Evolutionary conservation across 345 rosid genomes (phyloP), one percentile per base, ranked within the genome.

Genomic region (Gossypium arboreum): DNA sequence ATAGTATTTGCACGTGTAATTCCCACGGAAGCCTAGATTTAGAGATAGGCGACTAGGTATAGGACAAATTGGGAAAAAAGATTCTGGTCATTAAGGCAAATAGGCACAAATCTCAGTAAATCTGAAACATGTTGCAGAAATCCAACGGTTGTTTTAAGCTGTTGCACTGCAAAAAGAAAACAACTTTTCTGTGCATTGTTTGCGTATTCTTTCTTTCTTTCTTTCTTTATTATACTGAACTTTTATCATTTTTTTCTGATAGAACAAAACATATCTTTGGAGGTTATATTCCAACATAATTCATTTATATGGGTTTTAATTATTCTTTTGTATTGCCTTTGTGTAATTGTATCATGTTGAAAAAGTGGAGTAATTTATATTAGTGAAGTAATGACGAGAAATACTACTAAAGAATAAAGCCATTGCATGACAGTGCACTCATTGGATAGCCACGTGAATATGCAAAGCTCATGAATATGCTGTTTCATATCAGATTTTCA

Each of bases 381-480:
- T 5, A 34, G 41, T 34, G 41, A 34, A 34, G 41, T 34, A 34
- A 34, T 34, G 41, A 34, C 41, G 64, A 20, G 34, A 57, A 57
- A 22, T 66, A 44, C 50, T n/a, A 12, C 60, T 18, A 41, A 12
- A 57, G 15, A 12, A 41, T 47, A 60, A 60, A 48, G 69, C 62
- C 18, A 47, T 73, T 62, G 68, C 48, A 55, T 62, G 39, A 50
- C 68, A 71, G 11, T 24, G 70, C 73, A 60, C 78, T 80, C 67
- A 59, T n/a, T 54, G 73, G 76, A 8, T 24, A 55, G 73, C 80
- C 83, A 74, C 73, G 76, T 80, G 78, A 80, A 60, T 20, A 64
- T 74, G 13, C 64, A 68, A 17, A 64, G 76, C 20, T 72, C 45
- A 62, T 74, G 71, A 51, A 27, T 13, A n/a, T 15, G 63, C 47